phyloP scores from a whole-genome alignment of 306 rosid species.

The Corylus avellana region DNA sequence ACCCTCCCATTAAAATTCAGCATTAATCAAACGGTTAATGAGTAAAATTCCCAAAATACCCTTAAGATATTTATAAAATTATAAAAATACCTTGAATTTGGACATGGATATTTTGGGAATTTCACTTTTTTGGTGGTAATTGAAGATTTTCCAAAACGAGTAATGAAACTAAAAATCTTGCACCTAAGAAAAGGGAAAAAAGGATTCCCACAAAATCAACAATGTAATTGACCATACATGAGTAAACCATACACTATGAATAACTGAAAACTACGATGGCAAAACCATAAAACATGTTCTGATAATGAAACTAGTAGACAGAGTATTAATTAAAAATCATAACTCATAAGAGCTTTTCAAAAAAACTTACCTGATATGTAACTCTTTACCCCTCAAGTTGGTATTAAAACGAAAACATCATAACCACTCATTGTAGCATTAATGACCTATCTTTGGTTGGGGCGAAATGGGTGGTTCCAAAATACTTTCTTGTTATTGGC shows the following conservation, averaged over 20 bases:
- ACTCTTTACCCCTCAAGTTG: slow-evolving; percentile 99
- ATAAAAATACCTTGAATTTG: too few relatives aligned
- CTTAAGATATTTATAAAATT: too few relatives aligned
- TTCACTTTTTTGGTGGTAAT: too few relatives aligned
- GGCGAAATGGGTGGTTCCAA: slow-evolving; percentile 97
- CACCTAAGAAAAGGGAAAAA: slow-evolving; percentile 15
- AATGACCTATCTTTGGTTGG: slow-evolving; percentile 95
- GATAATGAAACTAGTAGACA: slow-evolving; percentile 23
- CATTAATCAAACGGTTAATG: too few relatives aligned
- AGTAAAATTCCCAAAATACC: too few relatives aligned
- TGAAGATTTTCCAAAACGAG: too few relatives aligned
- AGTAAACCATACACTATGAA: not conserved
- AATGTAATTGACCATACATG: slow-evolving; percentile 1
- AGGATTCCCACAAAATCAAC: not conserved
- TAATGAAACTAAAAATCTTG: not conserved
- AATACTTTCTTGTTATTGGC: slow-evolving; percentile 87
- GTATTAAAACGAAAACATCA: slow-evolving; percentile 98
- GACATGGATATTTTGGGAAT: too few relatives aligned
- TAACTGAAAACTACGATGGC: slow-evolving; percentile 8
- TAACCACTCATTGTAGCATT: slow-evolving; percentile 94
- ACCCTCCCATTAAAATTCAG: too few relatives aligned
- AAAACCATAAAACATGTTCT: slow-evolving; percentile 13
- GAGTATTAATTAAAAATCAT: slow-evolving; percentile 26
- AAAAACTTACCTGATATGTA: slow-evolving; percentile 77
- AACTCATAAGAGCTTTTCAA: slow-evolving; percentile 23